Conservation (phyloP, 1,284 basidiomycete genomes). For the Microbotryum saponariae region DNA sequence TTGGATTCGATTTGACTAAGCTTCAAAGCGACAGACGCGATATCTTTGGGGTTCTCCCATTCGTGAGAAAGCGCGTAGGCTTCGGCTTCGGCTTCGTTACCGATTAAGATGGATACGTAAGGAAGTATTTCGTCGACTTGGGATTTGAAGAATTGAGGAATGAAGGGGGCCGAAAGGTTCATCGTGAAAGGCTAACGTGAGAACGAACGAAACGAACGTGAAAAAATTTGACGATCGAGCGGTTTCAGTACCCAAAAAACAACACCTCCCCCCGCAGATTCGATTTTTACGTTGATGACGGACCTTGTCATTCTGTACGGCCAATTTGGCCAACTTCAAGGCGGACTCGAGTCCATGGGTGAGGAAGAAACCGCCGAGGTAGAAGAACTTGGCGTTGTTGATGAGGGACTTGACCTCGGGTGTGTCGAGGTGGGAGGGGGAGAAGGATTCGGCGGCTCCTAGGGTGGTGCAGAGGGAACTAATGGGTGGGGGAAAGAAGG, state of each 20-base stretch:
- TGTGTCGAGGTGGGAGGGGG: constrained; percentile 68
- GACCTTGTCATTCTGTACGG: constrained; percentile 71
- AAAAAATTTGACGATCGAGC: no score
- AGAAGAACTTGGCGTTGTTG: constrained; percentile 75
- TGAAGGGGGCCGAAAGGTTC: constrained; percentile 97
- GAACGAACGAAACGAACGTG: no score
- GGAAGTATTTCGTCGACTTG: constrained; percentile 73
- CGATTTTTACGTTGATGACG: no score
- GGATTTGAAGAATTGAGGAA: constrained; percentile 83
- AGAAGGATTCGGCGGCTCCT: constrained; percentile 83
- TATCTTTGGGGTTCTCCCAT: constrained; percentile 52
- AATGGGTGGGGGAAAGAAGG: not conserved
- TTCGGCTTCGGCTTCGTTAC: constrained; percentile 90
- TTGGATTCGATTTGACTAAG: constrained; percentile 52
- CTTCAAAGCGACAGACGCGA: constrained; percentile 60
- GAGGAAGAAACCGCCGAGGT: constrained; percentile 96
- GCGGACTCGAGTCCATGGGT: constrained; percentile 79
- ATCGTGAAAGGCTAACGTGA: constrained; percentile 69
- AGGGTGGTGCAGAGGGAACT: constrained; percentile 88
- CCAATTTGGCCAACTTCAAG: constrained; percentile 69
- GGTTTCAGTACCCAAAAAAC: no score
- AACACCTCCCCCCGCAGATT: no score
- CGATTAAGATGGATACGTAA: constrained; percentile 78
- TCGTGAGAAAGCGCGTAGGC: constrained; percentile 67
- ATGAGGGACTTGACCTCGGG: constrained; percentile 68